A percentile compares a stretch with the other conserved stretches of the same genome.
Conservation (phyloP, 805 yeast genomes). For the Candida glaebosa region DNA sequence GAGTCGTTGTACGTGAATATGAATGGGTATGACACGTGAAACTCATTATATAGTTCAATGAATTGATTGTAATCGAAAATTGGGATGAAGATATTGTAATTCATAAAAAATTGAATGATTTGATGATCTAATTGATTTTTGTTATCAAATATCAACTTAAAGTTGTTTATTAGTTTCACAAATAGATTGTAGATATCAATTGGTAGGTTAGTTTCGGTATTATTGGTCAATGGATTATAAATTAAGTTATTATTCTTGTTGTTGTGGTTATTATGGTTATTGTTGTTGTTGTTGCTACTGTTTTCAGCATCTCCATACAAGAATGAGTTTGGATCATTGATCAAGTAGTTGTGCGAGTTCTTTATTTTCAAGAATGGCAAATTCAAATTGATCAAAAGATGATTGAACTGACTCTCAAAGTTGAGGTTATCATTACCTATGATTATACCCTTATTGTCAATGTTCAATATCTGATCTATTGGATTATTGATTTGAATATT, state of each 20-base stretch:
- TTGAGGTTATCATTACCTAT: conserved; percentile 45
- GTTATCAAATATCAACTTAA: conserved; percentile 35
- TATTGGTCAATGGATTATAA: conserved; percentile 38
- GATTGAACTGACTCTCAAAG: conserved; percentile 45
- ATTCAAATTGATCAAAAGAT: conserved; percentile 38
- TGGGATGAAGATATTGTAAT: conserved; percentile 52
- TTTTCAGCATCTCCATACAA: conserved; percentile 23
- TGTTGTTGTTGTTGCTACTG: conserved; percentile 38
- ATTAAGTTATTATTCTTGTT: conserved; percentile 35
- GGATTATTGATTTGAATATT: conserved; percentile 35
- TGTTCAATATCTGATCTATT: conserved; percentile 43
- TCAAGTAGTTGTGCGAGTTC: conserved; percentile 39
- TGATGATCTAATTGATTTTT: conserved; percentile 44
- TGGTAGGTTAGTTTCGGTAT: conserved; percentile 24
- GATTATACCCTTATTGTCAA: conserved; percentile 39
- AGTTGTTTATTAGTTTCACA: conserved; percentile 41
- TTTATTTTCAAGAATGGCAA: conserved; percentile 43
- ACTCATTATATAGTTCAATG: conserved; percentile 48
- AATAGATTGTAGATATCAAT: conserved; percentile 41
- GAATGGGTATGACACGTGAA: conserved; percentile 46
- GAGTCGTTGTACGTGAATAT: conserved; percentile 46
- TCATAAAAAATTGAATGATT: conserved; percentile 46
- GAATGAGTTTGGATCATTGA: conserved; percentile 41
- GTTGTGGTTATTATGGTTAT: conserved; percentile 32
- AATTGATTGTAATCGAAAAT: conserved; percentile 51